A percentile compares a stretch with the other conserved stretches of the same genome.
Evolutionary conservation across 2,329 filamentous ascomycete genomes (phyloP).

Genomic region (Penicillium sp.): DNA sequence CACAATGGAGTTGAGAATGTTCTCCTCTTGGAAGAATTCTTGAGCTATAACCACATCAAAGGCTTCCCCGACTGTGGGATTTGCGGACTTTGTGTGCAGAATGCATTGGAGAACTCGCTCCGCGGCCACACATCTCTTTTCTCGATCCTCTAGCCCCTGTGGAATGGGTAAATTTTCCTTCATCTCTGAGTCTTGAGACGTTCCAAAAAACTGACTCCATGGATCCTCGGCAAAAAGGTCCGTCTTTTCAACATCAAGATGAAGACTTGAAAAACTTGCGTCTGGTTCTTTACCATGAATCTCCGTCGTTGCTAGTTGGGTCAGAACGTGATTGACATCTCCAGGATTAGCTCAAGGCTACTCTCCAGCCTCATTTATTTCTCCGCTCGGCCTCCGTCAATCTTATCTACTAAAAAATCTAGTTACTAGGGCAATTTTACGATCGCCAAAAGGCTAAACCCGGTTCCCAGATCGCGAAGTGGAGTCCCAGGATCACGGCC

Average conservation of each 20-base stretch:
- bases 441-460: too few species aligned
- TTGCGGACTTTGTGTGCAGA: not conserved
- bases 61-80: not conserved
- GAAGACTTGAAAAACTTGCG: constrained; percentile 10
- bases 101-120: constrained; percentile 6
- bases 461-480: too few species aligned
- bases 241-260: not conserved
- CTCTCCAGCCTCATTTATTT: too few species aligned
- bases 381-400: too few species aligned
- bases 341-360: not conserved
- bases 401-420: too few species aligned
- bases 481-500: too few species aligned
- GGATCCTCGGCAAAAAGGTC: constrained; percentile 6
- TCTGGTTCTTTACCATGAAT: not conserved
- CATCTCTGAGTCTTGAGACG: not conserved
- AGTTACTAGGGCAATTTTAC: too few species aligned
- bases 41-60: not conserved
- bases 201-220: constrained; percentile 16
- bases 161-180: not conserved
- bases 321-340: constrained; percentile 14
- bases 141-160: constrained; percentile 4
- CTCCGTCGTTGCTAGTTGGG: constrained; percentile 12
- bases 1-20: constrained; percentile 7
- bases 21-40: constrained; percentile 9
- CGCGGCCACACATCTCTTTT: constrained; percentile 1